These are phyloP conservation scores for Clathrospora elynae DNA, from an alignment of 2,329 filamentous ascomycete species.

Conservation along the genomic window DNA sequence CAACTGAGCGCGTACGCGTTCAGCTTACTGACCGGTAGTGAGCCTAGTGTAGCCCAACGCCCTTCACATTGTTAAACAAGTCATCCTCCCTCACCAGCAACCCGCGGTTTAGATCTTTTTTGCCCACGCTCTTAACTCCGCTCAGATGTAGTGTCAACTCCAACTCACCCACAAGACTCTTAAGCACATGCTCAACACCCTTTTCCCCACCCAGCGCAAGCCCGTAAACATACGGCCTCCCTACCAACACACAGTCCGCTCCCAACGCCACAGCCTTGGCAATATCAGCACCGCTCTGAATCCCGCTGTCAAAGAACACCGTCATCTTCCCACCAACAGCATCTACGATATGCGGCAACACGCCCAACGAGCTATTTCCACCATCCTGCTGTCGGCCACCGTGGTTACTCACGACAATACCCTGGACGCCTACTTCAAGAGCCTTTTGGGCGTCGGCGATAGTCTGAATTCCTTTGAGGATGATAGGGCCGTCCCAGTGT, in stretches of 20 bases:
- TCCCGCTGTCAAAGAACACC: conserved; percentile 59
- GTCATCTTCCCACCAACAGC: conserved; percentile 31
- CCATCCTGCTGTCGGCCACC: conserved; percentile 60
- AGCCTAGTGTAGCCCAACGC: conserved; percentile 19
- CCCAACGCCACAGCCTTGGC: conserved; percentile 61
- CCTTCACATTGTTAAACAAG: conserved; percentile 25
- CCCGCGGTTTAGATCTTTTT: conserved; percentile 27
- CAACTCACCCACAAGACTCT: conserved; percentile 26
- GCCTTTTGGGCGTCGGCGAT: conserved; percentile 56
- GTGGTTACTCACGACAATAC: conserved; percentile 60
- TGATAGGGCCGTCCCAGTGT: conserved; percentile 68
- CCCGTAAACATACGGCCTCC: conserved; percentile 61
- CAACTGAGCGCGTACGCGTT: too few relatives aligned
- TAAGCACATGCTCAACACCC: conserved; percentile 55
- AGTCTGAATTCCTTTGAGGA: conserved; percentile 64
- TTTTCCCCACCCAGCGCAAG: conserved; percentile 60
- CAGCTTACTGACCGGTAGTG: too few relatives aligned
- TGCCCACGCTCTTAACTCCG: conserved; percentile 28
- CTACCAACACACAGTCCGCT: conserved; percentile 31
- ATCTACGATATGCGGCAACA: conserved; percentile 65
- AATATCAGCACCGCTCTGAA: conserved; percentile 57
- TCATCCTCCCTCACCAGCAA: conserved; percentile 30
- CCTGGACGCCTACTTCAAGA: conserved; percentile 53
- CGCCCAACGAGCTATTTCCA: conserved; percentile 56
- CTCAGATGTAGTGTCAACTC: conserved; percentile 35